Evolutionary conservation across 2,329 filamentous ascomycete species (phyloP).

Genomic region (Eutypa lata): DNA sequence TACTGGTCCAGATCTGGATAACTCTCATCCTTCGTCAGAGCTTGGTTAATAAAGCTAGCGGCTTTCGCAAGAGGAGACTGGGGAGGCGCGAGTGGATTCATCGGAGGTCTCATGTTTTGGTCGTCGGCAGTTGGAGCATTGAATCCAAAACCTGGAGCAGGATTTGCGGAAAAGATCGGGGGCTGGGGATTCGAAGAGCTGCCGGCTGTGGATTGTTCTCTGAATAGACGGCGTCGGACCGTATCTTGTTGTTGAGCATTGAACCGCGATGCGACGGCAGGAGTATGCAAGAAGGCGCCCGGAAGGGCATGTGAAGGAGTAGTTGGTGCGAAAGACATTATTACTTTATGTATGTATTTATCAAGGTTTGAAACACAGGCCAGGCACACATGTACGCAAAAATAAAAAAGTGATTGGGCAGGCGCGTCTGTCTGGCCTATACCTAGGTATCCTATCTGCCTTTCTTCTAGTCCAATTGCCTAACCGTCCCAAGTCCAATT

Average conservation of each 20-base stretch:
- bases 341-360: too few species aligned
- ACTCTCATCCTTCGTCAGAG: slow-evolving; percentile 70
- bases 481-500: background rate
- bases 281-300: slow-evolving; percentile 74
- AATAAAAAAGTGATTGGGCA: too few species aligned
- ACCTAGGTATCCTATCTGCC: too few species aligned
- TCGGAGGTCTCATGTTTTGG: slow-evolving; percentile 22
- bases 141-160: slow-evolving; percentile 12
- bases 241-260: slow-evolving; percentile 37
- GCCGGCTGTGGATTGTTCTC: slow-evolving; percentile 18
- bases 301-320: slow-evolving; percentile 72
- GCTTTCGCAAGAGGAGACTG: slow-evolving; percentile 67
- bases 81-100: slow-evolving; percentile 32
- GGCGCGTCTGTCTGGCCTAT: slow-evolving; percentile 2
- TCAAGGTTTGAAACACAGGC: too few species aligned
- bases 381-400: too few species aligned
- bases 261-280: slow-evolving; percentile 55
- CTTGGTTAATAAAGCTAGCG: slow-evolving; percentile 77
- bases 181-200: slow-evolving; percentile 12
- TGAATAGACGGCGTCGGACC: slow-evolving; percentile 51
- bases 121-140: slow-evolving; percentile 18
- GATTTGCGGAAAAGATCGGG: slow-evolving; percentile 12
- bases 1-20: slow-evolving; percentile 91
- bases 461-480: slow-evolving; percentile 11
- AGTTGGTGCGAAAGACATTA: slow-evolving; percentile 53